These are phyloP conservation scores for Conticribra weissflogii DNA, from an alignment of 108 stramenopile species.

Conservation along the genomic window DNA sequence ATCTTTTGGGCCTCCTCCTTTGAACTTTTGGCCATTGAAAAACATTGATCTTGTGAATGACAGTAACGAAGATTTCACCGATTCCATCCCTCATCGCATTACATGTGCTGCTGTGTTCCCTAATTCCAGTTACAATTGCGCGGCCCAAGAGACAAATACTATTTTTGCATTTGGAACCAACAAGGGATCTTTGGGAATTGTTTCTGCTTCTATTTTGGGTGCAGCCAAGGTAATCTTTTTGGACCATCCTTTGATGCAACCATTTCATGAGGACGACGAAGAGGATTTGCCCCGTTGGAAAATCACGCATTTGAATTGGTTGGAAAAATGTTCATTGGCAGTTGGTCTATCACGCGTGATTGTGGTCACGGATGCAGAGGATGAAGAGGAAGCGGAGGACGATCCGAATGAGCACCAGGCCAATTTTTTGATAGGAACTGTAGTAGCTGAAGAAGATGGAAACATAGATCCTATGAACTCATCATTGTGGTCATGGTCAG, in stretches of 20 bases:
- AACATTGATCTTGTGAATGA: background rate
- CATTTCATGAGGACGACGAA: constrained; percentile 13
- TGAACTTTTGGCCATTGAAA: constrained; percentile 14
- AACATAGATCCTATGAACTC: constrained; percentile 9
- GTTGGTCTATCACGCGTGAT: constrained; percentile 66
- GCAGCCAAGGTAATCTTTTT: background rate
- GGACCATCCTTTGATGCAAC: constrained; percentile 10
- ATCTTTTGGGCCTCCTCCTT: too few species aligned
- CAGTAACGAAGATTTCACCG: too few species aligned
- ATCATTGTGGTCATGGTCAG: constrained; percentile 45
- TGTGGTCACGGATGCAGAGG: constrained; percentile 38
- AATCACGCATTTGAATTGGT: constrained; percentile 72
- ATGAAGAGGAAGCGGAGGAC: constrained; percentile 58
- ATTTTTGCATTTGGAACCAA: constrained; percentile 33
- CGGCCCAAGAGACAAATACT: background rate
- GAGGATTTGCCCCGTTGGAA: constrained; percentile 28
- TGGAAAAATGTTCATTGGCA: constrained; percentile 40
- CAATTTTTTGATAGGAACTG: constrained; percentile 28
- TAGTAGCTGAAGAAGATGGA: constrained; percentile 1
- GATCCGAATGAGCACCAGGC: constrained; percentile 69
- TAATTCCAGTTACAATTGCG: background rate
- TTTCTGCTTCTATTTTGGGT: background rate
- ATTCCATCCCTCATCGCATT: too few species aligned
- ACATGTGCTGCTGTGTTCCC: constrained; percentile 21
- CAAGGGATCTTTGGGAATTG: constrained; percentile 23